Base-by-base conservation (phyloP, 345 rosid species). In the Eucalyptus globulus region DNA sequence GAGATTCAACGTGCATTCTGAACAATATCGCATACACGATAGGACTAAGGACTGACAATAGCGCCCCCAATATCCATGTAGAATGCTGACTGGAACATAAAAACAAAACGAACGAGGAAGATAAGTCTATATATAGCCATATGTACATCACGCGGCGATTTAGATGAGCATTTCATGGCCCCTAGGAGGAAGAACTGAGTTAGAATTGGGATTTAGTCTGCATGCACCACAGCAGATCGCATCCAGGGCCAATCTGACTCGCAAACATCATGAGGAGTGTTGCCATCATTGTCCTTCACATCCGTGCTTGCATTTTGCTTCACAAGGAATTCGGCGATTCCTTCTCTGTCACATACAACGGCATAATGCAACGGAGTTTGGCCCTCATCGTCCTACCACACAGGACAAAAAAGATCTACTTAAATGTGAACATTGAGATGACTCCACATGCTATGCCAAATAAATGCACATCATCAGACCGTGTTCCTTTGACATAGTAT, bases 321-420 rank as follows among this genome's bases (percentile, higher is more conserved):
- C 94, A 98, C 95, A 34, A 98, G 97, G 90, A 92, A 94, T 91
- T 95, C 92, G 0, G 99, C 99, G 15, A 97, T 93, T 86, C 92
- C 94, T 94, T 95, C 96, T 90, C 99, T 95, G 92, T 95, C 99
- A 37, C 99, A 98, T 44, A 96, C 93, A 91, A 92, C 96, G 86
- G 99, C 99, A 86, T 98, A 98, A 91, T 97, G 99, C 94, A 98
- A 89, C 6, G 99, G 94, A 16, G 98, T 96, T 92, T 98, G 99
- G 65, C 99, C 99, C 90, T 97, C 99, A 22, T 95, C 93, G 91
- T 98, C 99, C 99, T 98, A 76, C 87, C 89, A 93, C 89, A 87
- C 87, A 49, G 80, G 87, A 80, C 8, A 90, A 43, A 37, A 50
- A 85, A 60, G 3, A 53, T 53, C 27, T 40, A 76, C 47, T 13